Conservation (phyloP, 495 filamentous ascomycete genomes). For the Umbilicaria muhlenbergii region DNA sequence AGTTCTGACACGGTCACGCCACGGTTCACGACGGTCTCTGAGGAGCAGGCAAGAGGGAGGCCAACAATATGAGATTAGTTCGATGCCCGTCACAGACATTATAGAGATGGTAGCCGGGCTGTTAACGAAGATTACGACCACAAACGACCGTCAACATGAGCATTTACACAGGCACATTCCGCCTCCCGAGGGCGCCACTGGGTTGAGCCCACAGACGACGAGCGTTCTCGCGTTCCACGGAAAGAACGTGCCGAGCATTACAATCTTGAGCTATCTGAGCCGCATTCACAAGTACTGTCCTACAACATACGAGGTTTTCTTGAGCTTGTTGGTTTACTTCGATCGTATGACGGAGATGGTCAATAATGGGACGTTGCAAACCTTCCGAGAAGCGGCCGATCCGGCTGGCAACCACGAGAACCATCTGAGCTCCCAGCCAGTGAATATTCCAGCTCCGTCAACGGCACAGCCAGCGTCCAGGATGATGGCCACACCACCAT, state of each 20-base stretch:
- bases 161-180: conserved; percentile 57
- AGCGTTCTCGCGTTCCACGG: conserved; percentile 98
- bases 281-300: conserved; percentile 99
- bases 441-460: neutral
- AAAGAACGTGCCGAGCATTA: conserved; percentile 95
- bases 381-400: conserved; percentile 27
- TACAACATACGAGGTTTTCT: conserved; percentile 95
- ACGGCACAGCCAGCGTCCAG: neutral
- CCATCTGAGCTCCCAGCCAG: too few species aligned
- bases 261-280: conserved; percentile 87
- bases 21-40: conserved; percentile 22
- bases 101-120: conserved; percentile 99
- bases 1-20: conserved; percentile 34
- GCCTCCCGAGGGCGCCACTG: conserved; percentile 42
- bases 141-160: conserved; percentile 90
- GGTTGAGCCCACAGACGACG: conserved; percentile 62
- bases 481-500: conserved; percentile 16
- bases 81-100: conserved; percentile 93
- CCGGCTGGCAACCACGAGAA: conserved; percentile 3
- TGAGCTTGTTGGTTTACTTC: conserved; percentile 92
- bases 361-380: conserved; percentile 49
- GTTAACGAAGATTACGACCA: conserved; percentile 93
- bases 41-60: conserved; percentile 20
- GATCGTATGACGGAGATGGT: conserved; percentile 97
- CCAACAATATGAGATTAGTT: conserved; percentile 80